Percentiles rank a stretch among this genome's conserved stretches.
Evolutionary conservation across 345 rosid genomes (phyloP).

Genomic region (Gossypium anomalum): DNA sequence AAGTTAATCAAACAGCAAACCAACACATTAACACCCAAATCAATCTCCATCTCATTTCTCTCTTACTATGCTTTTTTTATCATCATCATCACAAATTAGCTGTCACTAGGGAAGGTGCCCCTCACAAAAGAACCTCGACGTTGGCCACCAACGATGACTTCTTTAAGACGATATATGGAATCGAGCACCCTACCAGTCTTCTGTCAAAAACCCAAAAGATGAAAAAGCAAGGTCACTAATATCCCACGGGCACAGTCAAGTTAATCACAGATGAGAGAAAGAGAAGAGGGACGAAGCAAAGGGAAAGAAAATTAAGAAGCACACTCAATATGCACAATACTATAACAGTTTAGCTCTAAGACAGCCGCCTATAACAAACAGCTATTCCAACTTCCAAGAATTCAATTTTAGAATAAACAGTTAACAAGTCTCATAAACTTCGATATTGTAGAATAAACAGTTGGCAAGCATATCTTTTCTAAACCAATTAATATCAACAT

Average conservation of each 20-base stretch:
- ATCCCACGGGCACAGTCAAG: background rate
- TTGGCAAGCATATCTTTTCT: background rate
- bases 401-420: background rate
- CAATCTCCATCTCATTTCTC: constrained; percentile 3
- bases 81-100: constrained; percentile 33
- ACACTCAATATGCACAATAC: background rate
- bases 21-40: constrained; percentile 16
- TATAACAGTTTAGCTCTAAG: background rate
- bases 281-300: background rate
- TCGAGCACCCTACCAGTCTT: constrained; percentile 60
- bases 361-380: background rate
- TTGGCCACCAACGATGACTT: constrained; percentile 73
- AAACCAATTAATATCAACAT: background rate
- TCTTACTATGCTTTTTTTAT: background rate
- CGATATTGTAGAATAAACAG: background rate
- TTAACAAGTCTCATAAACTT: background rate
- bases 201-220: constrained; percentile 28
- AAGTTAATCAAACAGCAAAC: constrained; percentile 6
- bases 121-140: constrained; percentile 56
- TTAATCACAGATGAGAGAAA: background rate
- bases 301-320: background rate
- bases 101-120: constrained; percentile 44
- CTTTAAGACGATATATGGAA: constrained; percentile 73
- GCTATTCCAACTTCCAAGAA: background rate
- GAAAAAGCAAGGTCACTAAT: background rate